Percentiles rank a stretch among this genome's conserved stretches.
Conservation (phyloP, 2,329 filamentous ascomycete species). For the Colletotrichum eremochloae region DNA sequence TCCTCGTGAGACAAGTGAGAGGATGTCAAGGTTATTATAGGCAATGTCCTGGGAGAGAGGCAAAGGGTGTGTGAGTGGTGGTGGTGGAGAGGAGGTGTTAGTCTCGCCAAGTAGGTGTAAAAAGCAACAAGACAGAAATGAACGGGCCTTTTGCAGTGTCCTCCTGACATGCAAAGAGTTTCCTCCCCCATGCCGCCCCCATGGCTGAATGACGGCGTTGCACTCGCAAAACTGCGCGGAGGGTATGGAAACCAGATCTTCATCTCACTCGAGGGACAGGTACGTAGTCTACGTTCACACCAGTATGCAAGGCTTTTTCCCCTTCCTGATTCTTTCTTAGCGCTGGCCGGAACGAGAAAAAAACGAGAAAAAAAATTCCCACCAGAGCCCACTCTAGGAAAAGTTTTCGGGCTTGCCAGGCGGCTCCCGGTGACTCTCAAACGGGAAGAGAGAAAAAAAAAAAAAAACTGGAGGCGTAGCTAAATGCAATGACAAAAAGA, state of each 20-base stretch:
- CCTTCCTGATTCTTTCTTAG: not conserved
- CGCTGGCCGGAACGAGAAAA: not conserved
- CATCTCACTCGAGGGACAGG: constrained; percentile 5
- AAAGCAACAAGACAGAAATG: not conserved
- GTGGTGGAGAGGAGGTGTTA: constrained; percentile 22
- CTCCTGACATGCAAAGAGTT: constrained; percentile 39
- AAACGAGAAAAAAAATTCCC: not conserved
- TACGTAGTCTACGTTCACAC: constrained; percentile 35
- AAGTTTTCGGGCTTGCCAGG: constrained; percentile 22
- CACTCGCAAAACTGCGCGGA: constrained; percentile 17
- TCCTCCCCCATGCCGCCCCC: not conserved
- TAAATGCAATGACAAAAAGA: constrained; percentile 18
- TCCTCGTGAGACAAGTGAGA: constrained; percentile 5
- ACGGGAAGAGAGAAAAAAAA: not conserved
- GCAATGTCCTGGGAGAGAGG: constrained; percentile 15
- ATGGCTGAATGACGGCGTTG: constrained; percentile 39
- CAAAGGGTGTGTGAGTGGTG: constrained; percentile 10
- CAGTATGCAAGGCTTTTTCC: not conserved
- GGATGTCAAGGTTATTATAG: constrained; percentile 40
- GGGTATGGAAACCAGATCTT: not conserved
- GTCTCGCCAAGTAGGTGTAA: constrained; percentile 14
- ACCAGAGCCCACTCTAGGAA: constrained; percentile 20
- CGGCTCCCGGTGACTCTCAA: constrained; percentile 27
- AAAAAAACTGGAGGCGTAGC: constrained; percentile 27
- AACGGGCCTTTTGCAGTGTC: constrained; percentile 30